Percentiles rank a stretch among this genome's conserved stretches.
Conservation (phyloP, 371 early-diverging fungal species). For the Haplosporangium sp. region DNA sequence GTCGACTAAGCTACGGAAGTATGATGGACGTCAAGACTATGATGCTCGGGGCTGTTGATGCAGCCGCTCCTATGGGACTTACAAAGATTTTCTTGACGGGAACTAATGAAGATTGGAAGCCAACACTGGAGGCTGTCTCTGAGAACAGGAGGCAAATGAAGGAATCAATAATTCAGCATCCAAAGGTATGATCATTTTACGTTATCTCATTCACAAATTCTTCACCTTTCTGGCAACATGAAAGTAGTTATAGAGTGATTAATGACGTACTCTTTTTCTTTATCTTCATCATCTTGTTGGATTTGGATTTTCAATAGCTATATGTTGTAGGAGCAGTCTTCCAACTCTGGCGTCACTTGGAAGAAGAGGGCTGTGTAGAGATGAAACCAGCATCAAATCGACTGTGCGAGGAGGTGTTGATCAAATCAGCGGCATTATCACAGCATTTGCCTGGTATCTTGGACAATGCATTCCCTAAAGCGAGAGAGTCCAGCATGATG, state of each 20-base stretch:
- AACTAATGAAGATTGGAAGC: slow-evolving; percentile 54
- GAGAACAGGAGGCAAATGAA: slow-evolving; percentile 45
- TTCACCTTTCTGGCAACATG: no score
- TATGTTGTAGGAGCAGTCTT: slow-evolving; percentile 53
- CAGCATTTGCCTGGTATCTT: slow-evolving; percentile 52
- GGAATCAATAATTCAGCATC: slow-evolving; percentile 27
- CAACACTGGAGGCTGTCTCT: slow-evolving; percentile 36
- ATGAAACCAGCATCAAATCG: slow-evolving; percentile 57
- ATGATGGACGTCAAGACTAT: slow-evolving; percentile 75
- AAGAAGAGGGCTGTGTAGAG: slow-evolving; percentile 42
- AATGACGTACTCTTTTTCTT: not conserved
- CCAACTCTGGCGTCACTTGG: slow-evolving; percentile 49
- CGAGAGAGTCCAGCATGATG: slow-evolving; percentile 54
- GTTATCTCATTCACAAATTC: no score
- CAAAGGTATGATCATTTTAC: slow-evolving; percentile 35
- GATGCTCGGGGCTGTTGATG: slow-evolving; percentile 69
- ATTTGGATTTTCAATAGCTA: slow-evolving; percentile 15
- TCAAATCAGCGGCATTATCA: slow-evolving; percentile 48
- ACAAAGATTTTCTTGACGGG: slow-evolving; percentile 49
- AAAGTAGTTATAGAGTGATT: not conserved
- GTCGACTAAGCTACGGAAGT: slow-evolving; percentile 82
- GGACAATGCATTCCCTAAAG: slow-evolving; percentile 54
- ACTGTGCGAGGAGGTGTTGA: slow-evolving; percentile 50
- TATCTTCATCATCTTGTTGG: not conserved
- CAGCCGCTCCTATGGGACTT: slow-evolving; percentile 49